Percentiles rank a stretch among this genome's conserved stretches.
Conservation (phyloP, 2,329 filamentous ascomycete species). For the Aspergillus oerlinghausenensis region DNA sequence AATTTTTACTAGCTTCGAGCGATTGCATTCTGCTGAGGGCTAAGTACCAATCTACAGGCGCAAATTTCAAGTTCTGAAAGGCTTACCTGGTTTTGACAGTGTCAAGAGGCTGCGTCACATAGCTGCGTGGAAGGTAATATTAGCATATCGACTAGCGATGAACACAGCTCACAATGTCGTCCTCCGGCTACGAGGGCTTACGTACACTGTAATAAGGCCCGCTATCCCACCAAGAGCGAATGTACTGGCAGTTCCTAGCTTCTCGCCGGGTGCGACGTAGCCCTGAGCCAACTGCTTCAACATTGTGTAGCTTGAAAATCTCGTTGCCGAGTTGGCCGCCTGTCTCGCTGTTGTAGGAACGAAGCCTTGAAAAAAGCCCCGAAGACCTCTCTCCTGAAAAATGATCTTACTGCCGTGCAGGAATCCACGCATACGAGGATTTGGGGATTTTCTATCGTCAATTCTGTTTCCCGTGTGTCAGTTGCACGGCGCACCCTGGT, state of each 20-base stretch:
- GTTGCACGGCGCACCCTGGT: neutral
- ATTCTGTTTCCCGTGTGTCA: slow-evolving; percentile 53
- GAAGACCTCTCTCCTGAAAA: slow-evolving; percentile 76
- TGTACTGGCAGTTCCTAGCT: slow-evolving; percentile 79
- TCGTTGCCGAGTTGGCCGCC: slow-evolving; percentile 86
- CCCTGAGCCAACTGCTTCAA: slow-evolving; percentile 87
- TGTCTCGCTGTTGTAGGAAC: slow-evolving; percentile 91
- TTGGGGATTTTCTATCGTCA: slow-evolving; percentile 82
- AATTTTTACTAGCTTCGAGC: slow-evolving; percentile 72
- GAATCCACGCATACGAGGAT: slow-evolving; percentile 86
- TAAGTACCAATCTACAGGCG: slow-evolving; percentile 9
- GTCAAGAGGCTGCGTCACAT: slow-evolving; percentile 67
- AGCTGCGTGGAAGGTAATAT: slow-evolving; percentile 28
- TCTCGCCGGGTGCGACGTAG: slow-evolving; percentile 91
- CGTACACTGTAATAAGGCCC: slow-evolving; percentile 79
- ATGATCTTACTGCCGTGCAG: slow-evolving; percentile 86
- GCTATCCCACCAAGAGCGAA: slow-evolving; percentile 88
- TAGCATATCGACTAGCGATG: slow-evolving; percentile 1
- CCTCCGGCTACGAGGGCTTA: neutral
- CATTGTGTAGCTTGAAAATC: slow-evolving; percentile 87
- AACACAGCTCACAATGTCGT: neutral
- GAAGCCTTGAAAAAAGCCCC: slow-evolving; percentile 96
- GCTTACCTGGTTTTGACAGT: slow-evolving; percentile 78
- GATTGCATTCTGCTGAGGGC: slow-evolving; percentile 73
- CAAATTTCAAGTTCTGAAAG: neutral